Evolutionary conservation across 1,284 basidiomycete genomes (phyloP), one percentile per base, ranked within the genome.

Genomic region (Megacollybia platyphylla): DNA sequence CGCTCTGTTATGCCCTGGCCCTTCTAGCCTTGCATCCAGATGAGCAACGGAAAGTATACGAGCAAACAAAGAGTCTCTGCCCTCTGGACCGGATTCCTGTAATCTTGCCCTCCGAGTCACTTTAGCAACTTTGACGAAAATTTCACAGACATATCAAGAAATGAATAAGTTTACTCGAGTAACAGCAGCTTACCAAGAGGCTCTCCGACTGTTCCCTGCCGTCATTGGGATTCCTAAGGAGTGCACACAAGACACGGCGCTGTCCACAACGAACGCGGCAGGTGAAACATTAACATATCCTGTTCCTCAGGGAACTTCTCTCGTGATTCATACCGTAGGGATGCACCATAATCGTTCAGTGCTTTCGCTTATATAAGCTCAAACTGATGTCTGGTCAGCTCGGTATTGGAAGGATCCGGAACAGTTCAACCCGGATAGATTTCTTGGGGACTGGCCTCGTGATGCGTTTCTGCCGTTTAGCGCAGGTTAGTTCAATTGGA

Each of bases 171-270:
- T 46, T 57, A 27, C 58, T 79, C n/a, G 64, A 61, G 9, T 59
- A 65, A 38, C 62, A 62, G 2, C 56, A 7, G 70, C 74, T 1
- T 60, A 76, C 44, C 65, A 77, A 52, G 79, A 83, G 56, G 70
- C 75, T 0, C 58, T 82, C 7, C 65, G 79, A 13, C 57, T 79
- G 49, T 78, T 71, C 52, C 73, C 78, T 36, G 65, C 74, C 7
- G 76, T 77, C 1, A 49, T 55, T 2, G 49, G 39, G 3, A 61
- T 80, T 28, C 74, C 76, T 8, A 80, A 80, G 54, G 38, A 53
- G 5, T 63, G 64, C 34, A 58, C 61, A 0, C 66, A 73, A 49
- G 70, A 76, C 46, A 68, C 67, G 0, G 61, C 56, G 2, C 47
- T 76, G 28, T 52, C 52, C 3, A 55, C 62, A 3, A 59, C 54